Conservation (phyloP, 225 moss, liverwort and hornwort genomes). For the Physcomitrium patens region DNA sequence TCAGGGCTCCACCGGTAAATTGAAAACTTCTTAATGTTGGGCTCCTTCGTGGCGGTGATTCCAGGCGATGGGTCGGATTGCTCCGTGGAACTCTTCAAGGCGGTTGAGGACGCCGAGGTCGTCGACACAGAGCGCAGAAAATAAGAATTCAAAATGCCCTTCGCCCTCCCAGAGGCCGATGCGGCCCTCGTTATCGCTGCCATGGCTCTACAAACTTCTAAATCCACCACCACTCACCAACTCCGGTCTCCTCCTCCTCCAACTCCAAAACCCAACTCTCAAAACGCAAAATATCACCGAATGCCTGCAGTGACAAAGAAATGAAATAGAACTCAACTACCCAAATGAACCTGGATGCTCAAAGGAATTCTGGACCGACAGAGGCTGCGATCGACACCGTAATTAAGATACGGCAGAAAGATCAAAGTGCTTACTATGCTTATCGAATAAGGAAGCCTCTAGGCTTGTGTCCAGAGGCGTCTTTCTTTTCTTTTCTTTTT, state of each 20-base stretch:
- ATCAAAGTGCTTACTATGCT: slow-evolving; percentile 6
- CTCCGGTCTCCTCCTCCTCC: neutral
- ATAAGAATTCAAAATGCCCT: slow-evolving; percentile 18
- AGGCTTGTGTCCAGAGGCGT: too few species aligned
- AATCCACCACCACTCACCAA: neutral
- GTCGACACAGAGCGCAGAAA: slow-evolving; percentile 43
- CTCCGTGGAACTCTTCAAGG: slow-evolving; percentile 24
- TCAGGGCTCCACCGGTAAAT: slow-evolving; percentile 96
- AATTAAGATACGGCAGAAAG: slow-evolving; percentile 21
- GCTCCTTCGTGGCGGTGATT: slow-evolving; percentile 36
- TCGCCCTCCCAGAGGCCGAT: slow-evolving; percentile 33
- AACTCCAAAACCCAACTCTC: neutral
- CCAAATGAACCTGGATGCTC: neutral
- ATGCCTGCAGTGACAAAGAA: neutral
- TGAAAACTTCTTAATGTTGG: slow-evolving; percentile 83
- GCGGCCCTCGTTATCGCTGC: slow-evolving; percentile 43
- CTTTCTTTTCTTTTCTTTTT: too few species aligned
- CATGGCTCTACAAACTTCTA: slow-evolving; percentile 39
- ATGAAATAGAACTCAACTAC: neutral
- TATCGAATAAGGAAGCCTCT: neutral
- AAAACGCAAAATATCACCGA: neutral
- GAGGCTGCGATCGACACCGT: slow-evolving; percentile 12
- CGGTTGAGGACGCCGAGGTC: slow-evolving; percentile 2
- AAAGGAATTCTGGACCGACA: neutral
- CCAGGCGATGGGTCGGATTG: slow-evolving; percentile 49